phyloP scores from a whole-genome alignment of 805 yeast genomes.

The Yamadazyma sp. region DNA sequence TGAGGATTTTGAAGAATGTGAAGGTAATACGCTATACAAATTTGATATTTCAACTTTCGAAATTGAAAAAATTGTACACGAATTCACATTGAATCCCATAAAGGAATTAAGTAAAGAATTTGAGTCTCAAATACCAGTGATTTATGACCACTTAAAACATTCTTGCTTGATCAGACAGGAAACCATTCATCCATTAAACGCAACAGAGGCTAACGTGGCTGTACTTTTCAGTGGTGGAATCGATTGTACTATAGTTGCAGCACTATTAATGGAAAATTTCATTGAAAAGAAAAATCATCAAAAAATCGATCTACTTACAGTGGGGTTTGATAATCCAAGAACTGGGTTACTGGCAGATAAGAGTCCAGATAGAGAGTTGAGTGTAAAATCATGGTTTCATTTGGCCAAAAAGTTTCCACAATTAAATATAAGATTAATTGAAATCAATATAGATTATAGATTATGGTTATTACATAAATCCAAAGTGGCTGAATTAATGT shows the following conservation, averaged over 20 bases:
- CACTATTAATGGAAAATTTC: conserved; percentile 34
- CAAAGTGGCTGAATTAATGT: conserved; percentile 64
- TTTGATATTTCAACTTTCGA: background rate
- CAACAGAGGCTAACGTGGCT: conserved; percentile 24
- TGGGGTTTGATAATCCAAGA: conserved; percentile 89
- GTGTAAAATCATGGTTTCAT: conserved; percentile 56
- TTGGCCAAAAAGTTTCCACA: conserved; percentile 44
- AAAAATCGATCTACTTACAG: conserved; percentile 78
- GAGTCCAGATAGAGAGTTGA: conserved; percentile 86
- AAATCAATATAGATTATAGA: conserved; percentile 70
- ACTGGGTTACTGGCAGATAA: conserved; percentile 54
- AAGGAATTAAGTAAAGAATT: no score
- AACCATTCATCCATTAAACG: conserved; percentile 57
- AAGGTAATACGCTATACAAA: conserved; percentile 8
- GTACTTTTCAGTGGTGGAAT: conserved; percentile 91
- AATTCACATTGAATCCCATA: background rate
- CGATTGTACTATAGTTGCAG: conserved; percentile 83
- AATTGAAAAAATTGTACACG: background rate
- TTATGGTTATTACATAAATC: conserved; percentile 53
- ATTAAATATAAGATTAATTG: conserved; percentile 49
- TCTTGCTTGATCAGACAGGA: conserved; percentile 52
- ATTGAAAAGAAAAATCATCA: conserved; percentile 7
- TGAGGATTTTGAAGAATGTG: conserved; percentile 49
- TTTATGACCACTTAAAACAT: conserved; percentile 12
- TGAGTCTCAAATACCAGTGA: background rate